phyloP scores from a whole-genome alignment of 1,284 basidiomycete genomes.

The Macrocystidia cucumis region DNA sequence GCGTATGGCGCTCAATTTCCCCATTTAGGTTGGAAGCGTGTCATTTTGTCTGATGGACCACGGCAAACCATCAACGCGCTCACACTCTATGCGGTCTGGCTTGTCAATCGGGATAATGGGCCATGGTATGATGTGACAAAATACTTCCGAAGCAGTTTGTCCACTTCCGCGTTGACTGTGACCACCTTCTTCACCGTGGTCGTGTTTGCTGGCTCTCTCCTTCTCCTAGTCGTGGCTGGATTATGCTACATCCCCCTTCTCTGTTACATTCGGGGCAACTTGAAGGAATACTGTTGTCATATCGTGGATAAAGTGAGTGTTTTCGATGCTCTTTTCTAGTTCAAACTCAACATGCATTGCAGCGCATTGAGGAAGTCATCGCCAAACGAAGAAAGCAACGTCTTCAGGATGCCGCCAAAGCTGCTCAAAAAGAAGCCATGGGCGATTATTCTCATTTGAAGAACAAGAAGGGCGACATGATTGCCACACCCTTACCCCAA shows the following conservation, averaged over 20 bases:
- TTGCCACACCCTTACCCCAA: slow-evolving; percentile 82
- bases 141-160: slow-evolving; percentile 67
- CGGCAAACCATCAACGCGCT: slow-evolving; percentile 96
- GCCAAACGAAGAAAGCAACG: slow-evolving; percentile 88
- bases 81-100: slow-evolving; percentile 88
- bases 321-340: slow-evolving; percentile 6
- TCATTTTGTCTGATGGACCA: slow-evolving; percentile 93
- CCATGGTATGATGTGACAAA: slow-evolving; percentile 64
- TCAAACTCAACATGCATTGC: slow-evolving; percentile 7
- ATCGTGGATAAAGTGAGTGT: slow-evolving; percentile 88
- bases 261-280: slow-evolving; percentile 92
- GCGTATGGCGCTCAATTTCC: too few relatives aligned
- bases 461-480: slow-evolving; percentile 87
- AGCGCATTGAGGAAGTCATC: slow-evolving; percentile 92
- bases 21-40: slow-evolving; percentile 84
- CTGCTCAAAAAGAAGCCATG: slow-evolving; percentile 86
- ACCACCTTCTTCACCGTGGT: slow-evolving; percentile 88
- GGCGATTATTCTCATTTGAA: slow-evolving; percentile 88
- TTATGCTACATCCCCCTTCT: slow-evolving; percentile 89
- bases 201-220: slow-evolving; percentile 79
- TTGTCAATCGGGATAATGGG: slow-evolving; percentile 63
- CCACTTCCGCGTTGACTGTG: slow-evolving; percentile 80
- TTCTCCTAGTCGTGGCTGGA: slow-evolving; percentile 79
- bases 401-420: slow-evolving; percentile 71
- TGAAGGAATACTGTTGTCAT: slow-evolving; percentile 98